Evolutionary conservation across 805 yeast species (phyloP).

Genomic region (Priceomyces medius): DNA sequence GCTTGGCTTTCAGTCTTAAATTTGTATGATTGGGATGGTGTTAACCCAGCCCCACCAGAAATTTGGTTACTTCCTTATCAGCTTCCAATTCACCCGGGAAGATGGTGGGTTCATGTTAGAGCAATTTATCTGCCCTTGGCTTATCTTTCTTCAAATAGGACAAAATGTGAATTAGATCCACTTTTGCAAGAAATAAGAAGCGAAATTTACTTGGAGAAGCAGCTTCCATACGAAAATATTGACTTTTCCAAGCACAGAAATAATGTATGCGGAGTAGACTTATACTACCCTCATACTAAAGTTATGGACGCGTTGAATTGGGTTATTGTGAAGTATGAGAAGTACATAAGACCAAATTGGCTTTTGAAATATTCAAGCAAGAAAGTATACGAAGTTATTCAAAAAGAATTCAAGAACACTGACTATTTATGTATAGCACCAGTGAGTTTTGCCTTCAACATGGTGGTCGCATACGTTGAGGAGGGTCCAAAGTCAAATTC

Average conservation of each 20-base stretch:
- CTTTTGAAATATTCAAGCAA: conserved; percentile 51
- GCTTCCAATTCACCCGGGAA: conserved; percentile 85
- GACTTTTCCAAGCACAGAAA: conserved; percentile 73
- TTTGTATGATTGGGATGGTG: conserved; percentile 92
- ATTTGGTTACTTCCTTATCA: conserved; percentile 82
- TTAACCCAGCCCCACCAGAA: conserved; percentile 97
- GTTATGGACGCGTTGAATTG: conserved; percentile 63
- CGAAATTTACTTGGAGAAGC: conserved; percentile 64
- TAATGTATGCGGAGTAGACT: conserved; percentile 85
- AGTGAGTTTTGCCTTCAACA: conserved; percentile 80
- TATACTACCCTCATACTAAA: conserved; percentile 88
- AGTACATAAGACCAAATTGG: conserved; percentile 75
- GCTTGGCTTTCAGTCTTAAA: conserved; percentile 81
- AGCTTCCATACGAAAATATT: conserved; percentile 59
- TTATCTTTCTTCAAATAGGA: conserved; percentile 61
- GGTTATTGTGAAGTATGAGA: conserved; percentile 62
- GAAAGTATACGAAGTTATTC: conserved; percentile 58
- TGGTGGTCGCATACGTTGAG: conserved; percentile 65
- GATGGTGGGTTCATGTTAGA: conserved; percentile 99
- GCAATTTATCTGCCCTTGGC: conserved; percentile 88
- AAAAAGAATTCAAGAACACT: conserved; percentile 77
- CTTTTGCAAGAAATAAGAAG: conserved; percentile 62
- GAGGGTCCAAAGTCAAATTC: conserved; percentile 68
- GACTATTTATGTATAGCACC: conserved; percentile 89
- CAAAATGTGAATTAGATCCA: conserved; percentile 60